Evolutionary conservation across 228 moss, liverwort and hornwort species (phyloP), one percentile per base, ranked within the genome.

Genomic region (Sphagnum fallax): DNA sequence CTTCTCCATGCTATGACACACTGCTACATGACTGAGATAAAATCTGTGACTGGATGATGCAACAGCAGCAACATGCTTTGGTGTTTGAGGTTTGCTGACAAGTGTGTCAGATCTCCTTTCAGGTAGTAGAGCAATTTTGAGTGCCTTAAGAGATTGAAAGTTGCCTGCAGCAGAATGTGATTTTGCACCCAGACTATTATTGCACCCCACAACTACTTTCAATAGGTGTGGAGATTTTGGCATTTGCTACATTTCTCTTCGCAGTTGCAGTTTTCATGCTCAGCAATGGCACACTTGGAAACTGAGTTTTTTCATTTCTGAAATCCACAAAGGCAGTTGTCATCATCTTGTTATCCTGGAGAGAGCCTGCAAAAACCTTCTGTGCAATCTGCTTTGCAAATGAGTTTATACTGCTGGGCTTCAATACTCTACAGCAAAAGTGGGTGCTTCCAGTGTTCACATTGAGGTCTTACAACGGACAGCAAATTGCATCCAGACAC

Each of bases 1-100:
- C 66, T 69, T 75, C 72, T 79, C 79, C 4, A 79, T 11, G 53
- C 79, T 79, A 59, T 72, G 53, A 50, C 79, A 72, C 10, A 53
- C n/a, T 9, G 4, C 57, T 32, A 66, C 48, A 16, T 50, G 67
- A 51, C 72, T 68, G 63, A 60, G 60, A 16, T 75, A 79, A 18
- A 57, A 69, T 72, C 70, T 58, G 9, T 72, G 69, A 50, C 75
- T 69, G 6, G 69, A 72, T 47, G 68, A 61, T 47, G 72, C 47
- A 16, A 9, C 8, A 8, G 47, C 13, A 16, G 6, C 32, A 32
- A 32, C 32, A 32, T 55, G 48, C 4, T 65, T 65, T 50, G 65
- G 48, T 49, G 13, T 1, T 55, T 72, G 69, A 48, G 59, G 47
- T 51, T 69, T 63, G 16, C 51, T 79, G 51, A 70, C 70, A 58